These are phyloP conservation scores for Ceraceosorus guamensis DNA, from an alignment of 1,284 basidiomycete genomes.

Conservation along the genomic window DNA sequence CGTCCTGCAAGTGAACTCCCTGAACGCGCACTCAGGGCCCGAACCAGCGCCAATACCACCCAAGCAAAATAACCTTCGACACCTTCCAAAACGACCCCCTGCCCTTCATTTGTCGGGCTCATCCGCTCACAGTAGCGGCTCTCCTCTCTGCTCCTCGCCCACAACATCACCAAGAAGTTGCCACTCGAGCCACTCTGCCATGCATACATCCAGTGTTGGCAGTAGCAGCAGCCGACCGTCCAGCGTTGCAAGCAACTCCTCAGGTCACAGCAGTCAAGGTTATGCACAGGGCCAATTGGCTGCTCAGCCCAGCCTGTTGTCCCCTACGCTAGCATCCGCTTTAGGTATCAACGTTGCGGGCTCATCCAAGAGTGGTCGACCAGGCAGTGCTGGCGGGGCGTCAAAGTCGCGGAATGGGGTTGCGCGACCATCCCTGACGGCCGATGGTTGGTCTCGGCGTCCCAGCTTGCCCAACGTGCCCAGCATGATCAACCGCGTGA, in stretches of 20 bases:
- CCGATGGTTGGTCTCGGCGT: slow-evolving; percentile 13
- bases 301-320: slow-evolving; percentile 22
- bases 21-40: too few species aligned
- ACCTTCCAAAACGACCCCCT: too few species aligned
- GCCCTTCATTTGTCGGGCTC: too few species aligned
- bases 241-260: slow-evolving; percentile 24
- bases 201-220: too few species aligned
- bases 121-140: too few species aligned
- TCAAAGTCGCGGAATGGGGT: slow-evolving; percentile 13
- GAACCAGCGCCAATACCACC: too few species aligned
- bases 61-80: too few species aligned
- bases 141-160: too few species aligned
- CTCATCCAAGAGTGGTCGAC: background rate
- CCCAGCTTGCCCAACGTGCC: slow-evolving; percentile 32
- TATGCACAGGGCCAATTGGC: slow-evolving; percentile 21
- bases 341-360: slow-evolving; percentile 17
- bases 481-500: slow-evolving; percentile 24
- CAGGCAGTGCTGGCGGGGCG: slow-evolving; percentile 3
- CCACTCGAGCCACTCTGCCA: too few species aligned
- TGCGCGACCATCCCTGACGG: slow-evolving; percentile 15
- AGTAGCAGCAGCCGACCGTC: slow-evolving; percentile 29
- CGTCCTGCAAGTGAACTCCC: too few species aligned
- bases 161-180: too few species aligned
- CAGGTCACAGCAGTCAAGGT: slow-evolving; percentile 10
- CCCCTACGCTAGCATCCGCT: slow-evolving; percentile 29